Percentiles rank a stretch among this genome's conserved stretches.
phyloP scores from a whole-genome alignment of 306 rosid genomes.

The Pueraria montana region DNA sequence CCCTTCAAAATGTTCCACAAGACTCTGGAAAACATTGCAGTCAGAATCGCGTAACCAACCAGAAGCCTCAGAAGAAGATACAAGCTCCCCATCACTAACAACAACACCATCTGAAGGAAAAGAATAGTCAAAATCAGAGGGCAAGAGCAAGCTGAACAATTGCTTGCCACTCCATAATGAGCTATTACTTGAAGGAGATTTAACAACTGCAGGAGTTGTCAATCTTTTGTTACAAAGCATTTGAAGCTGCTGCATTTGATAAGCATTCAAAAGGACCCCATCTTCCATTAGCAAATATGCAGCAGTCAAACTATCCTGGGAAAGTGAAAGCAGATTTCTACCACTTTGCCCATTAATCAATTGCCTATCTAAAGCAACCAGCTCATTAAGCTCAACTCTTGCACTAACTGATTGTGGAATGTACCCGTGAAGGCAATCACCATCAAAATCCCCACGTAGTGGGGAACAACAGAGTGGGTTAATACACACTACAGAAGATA shows the following conservation, averaged over 20 bases:
- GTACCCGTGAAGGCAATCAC: conserved; percentile 97
- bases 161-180: conserved; percentile 89
- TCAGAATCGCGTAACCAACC: conserved; percentile 79
- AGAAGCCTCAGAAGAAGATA: conserved; percentile 80
- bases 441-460: conserved; percentile 96
- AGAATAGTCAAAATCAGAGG: conserved; percentile 67
- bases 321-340: conserved; percentile 81
- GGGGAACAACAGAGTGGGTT: conserved; percentile 97
- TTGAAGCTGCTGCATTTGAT: conserved; percentile 87
- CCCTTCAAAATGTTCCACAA: conserved; percentile 61
- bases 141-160: conserved; percentile 83
- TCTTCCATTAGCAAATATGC: conserved; percentile 80
- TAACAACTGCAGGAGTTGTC: conserved; percentile 65
- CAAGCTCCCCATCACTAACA: conserved; percentile 71
- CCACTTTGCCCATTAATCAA: conserved; percentile 91
- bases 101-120: conserved; percentile 62
- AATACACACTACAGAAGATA: conserved; percentile 69
- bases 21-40: conserved; percentile 70
- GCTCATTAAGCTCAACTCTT: conserved; percentile 84
- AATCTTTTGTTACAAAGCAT: conserved; percentile 62
- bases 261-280: conserved; percentile 60
- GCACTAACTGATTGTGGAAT: conserved; percentile 85
- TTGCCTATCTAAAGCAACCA: conserved; percentile 84
- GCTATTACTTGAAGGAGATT: conserved; percentile 61
- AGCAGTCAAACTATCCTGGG: conserved; percentile 94